Evolutionary conservation across 148 eudicot genomes (phyloP).

Genomic region (Mesembryanthemum crystallinum): DNA sequence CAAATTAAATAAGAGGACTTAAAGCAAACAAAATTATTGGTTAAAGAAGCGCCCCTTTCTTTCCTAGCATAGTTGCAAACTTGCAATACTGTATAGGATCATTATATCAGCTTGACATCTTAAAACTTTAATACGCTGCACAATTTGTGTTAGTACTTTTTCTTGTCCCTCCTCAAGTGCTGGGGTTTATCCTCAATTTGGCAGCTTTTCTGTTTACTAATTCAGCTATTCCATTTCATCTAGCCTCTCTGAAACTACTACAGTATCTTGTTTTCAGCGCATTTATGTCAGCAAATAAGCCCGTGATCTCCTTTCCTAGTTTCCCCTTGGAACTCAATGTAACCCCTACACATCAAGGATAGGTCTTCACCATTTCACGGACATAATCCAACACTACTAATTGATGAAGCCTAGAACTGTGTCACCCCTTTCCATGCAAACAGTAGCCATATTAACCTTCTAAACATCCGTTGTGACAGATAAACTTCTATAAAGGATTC

Average conservation of each 20-base stretch:
- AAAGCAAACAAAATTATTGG: too few species aligned
- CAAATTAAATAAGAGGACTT: too few species aligned
- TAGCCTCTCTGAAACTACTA: not conserved
- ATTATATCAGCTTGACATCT: not conserved
- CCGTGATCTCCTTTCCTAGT: not conserved
- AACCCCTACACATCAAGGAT: not conserved
- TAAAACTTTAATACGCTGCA: not conserved
- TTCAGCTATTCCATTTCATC: not conserved
- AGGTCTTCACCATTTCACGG: not conserved
- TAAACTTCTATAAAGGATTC: not conserved
- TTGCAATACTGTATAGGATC: not conserved
- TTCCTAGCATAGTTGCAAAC: not conserved
- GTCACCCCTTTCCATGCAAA: not conserved
- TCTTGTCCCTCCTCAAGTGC: not conserved
- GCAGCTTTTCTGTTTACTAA: not conserved
- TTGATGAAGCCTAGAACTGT: not conserved
- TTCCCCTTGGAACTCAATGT: not conserved
- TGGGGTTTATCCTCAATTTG: not conserved
- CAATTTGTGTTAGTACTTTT: not conserved
- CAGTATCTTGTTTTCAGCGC: not conserved
- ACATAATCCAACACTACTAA: not conserved
- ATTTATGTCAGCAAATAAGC: not conserved
- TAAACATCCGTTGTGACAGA: too few species aligned
- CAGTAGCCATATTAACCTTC: not conserved
- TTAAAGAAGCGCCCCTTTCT: not conserved